Conservation (phyloP, 2,329 filamentous ascomycete species). For the Curvularia verruculosa region DNA sequence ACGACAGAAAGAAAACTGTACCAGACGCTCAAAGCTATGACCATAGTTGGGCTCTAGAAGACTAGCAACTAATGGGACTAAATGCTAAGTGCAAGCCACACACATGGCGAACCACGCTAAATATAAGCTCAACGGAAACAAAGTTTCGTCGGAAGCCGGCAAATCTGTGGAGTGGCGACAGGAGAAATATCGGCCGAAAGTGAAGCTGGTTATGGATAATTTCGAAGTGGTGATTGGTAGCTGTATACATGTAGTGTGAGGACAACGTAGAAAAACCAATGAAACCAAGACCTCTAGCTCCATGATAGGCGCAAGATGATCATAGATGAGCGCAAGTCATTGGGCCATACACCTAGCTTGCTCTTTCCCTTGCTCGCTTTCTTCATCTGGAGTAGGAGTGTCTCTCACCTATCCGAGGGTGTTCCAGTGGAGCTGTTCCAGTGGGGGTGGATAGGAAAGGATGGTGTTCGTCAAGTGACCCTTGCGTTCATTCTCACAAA, state of each 20-base stretch:
- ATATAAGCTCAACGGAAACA: neutral
- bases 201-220: neutral
- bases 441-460: neutral
- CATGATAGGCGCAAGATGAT: too few relatives aligned
- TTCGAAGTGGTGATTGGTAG: neutral
- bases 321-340: too few relatives aligned
- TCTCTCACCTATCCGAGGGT: neutral
- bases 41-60: neutral
- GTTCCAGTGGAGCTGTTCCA: too few relatives aligned
- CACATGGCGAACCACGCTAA: neutral
- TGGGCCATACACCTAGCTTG: too few relatives aligned
- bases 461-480: neutral
- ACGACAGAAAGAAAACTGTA: neutral
- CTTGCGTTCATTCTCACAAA: neutral
- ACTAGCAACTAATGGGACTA: neutral
- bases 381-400: neutral
- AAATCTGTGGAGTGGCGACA: neutral
- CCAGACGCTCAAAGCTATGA: neutral
- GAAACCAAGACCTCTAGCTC: too few relatives aligned
- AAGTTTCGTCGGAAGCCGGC: neutral
- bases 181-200: neutral
- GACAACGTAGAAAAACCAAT: neutral
- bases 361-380: neutral
- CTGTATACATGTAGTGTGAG: neutral
- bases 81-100: neutral